Conservation (phyloP, 306 rosid genomes). For the Fragaria iinumae region DNA sequence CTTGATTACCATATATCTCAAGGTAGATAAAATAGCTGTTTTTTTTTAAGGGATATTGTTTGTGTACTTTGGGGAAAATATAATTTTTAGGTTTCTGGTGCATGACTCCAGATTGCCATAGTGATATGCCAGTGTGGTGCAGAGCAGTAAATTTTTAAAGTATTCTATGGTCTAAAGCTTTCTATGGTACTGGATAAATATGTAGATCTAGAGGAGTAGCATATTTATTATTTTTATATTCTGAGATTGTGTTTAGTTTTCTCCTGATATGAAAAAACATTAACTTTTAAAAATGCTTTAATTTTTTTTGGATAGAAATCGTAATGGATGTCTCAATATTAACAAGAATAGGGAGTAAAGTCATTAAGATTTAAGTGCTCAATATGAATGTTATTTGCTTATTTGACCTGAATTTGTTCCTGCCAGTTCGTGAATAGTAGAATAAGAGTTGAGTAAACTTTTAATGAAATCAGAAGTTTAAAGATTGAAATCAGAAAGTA, state of each 20-base stretch:
- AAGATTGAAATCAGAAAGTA: neutral
- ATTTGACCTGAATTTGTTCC: neutral
- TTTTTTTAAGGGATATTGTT: neutral
- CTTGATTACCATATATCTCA: constrained; percentile 77
- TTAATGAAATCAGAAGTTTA: neutral
- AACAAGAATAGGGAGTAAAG: neutral
- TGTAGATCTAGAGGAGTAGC: neutral
- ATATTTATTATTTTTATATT: neutral
- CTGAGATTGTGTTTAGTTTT: neutral
- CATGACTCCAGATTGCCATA: neutral
- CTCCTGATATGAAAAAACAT: neutral
- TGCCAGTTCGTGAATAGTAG: neutral
- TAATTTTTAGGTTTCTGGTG: neutral
- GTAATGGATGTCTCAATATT: neutral
- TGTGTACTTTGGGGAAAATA: neutral
- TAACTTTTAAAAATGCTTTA: neutral
- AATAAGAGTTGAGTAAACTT: neutral
- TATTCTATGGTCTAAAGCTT: neutral
- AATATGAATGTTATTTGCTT: neutral
- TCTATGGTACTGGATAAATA: neutral
- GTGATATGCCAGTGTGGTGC: neutral
- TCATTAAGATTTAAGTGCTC: neutral
- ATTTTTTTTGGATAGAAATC: neutral
- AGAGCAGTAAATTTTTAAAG: neutral
- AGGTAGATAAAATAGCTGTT: constrained; percentile 46